phyloP scores from a whole-genome alignment of 1,139 yeast species.

The Yamadazyma epiphylla region DNA sequence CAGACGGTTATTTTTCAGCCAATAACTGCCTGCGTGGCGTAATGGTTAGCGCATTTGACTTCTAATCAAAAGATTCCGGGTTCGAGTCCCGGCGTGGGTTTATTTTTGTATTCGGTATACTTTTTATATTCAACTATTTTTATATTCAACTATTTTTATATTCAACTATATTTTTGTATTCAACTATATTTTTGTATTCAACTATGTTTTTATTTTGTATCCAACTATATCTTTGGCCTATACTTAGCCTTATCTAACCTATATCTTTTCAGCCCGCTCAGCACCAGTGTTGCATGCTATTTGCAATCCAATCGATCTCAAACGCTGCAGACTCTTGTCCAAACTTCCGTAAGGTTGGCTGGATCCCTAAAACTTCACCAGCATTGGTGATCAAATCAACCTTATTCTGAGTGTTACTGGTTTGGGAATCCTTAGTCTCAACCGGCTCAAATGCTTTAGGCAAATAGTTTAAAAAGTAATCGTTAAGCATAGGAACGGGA shows the following conservation, averaged over 20 bases:
- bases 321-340: slow-evolving; percentile 25
- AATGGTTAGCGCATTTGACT: slow-evolving; percentile 23
- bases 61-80: slow-evolving; percentile 23
- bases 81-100: slow-evolving; percentile 24
- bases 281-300: slow-evolving; percentile 30
- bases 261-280: neutral
- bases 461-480: slow-evolving; percentile 34
- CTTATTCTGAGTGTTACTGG: slow-evolving; percentile 9
- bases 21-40: slow-evolving; percentile 18
- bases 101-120: slow-evolving; percentile 5
- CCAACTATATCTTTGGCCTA: slow-evolving; percentile 1
- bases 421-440: slow-evolving; percentile 10
- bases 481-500: slow-evolving; percentile 36
- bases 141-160: neutral
- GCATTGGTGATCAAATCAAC: slow-evolving; percentile 25
- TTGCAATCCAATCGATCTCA: slow-evolving; percentile 37
- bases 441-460: slow-evolving; percentile 18
- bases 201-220: neutral
- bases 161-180: neutral
- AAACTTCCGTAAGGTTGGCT: slow-evolving; percentile 35
- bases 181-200: neutral
- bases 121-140: too few relatives aligned
- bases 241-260: neutral
- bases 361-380: slow-evolving; percentile 15
- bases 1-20: too few relatives aligned